Percentiles rank a stretch among this genome's conserved stretches.
These are phyloP conservation scores for Berberis vulgaris DNA, from an alignment of 164 flowering plant species.

Conservation along the genomic window DNA sequence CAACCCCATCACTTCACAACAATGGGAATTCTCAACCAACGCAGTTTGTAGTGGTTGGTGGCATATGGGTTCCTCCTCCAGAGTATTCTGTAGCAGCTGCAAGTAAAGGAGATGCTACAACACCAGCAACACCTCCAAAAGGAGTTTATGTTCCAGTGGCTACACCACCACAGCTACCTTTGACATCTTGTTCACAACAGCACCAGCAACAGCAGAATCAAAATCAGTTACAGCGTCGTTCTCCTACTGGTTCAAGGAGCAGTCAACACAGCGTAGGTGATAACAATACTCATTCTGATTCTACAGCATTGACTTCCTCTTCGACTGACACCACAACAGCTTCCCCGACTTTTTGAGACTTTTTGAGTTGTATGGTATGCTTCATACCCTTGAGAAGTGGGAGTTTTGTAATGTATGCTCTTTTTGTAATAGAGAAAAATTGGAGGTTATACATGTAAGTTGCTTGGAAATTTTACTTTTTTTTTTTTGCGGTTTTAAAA, in stretches of 20 bases:
- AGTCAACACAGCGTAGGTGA: slow-evolving; percentile 14
- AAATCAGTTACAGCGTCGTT: slow-evolving; percentile 8
- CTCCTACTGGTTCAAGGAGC: slow-evolving; percentile 22
- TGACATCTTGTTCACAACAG: background rate
- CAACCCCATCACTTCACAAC: slow-evolving; percentile 29
- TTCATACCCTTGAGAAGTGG: slow-evolving; percentile 14
- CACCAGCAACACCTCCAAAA: slow-evolving; percentile 9
- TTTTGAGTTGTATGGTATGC: slow-evolving; percentile 1
- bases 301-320: slow-evolving; percentile 41
- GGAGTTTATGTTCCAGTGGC: slow-evolving; percentile 47
- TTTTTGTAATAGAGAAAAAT: no score
- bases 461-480: no score
- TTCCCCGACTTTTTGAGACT: slow-evolving; percentile 20
- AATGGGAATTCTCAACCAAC: slow-evolving; percentile 41
- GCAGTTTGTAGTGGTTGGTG: slow-evolving; percentile 69
- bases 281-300: slow-evolving; percentile 16
- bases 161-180: slow-evolving; percentile 14
- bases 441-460: no score
- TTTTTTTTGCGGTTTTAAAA: no score
- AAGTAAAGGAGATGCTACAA: slow-evolving; percentile 21
- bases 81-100: slow-evolving; percentile 29
- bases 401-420: slow-evolving; percentile 8
- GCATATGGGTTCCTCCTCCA: slow-evolving; percentile 66
- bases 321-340: slow-evolving; percentile 42
- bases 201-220: slow-evolving; percentile 2